A percentile compares a stretch with the other conserved stretches of the same genome.
These are phyloP conservation scores for Lentinula lateritia DNA, from an alignment of 768 basidiomycete genomes.

Conservation along the genomic window DNA sequence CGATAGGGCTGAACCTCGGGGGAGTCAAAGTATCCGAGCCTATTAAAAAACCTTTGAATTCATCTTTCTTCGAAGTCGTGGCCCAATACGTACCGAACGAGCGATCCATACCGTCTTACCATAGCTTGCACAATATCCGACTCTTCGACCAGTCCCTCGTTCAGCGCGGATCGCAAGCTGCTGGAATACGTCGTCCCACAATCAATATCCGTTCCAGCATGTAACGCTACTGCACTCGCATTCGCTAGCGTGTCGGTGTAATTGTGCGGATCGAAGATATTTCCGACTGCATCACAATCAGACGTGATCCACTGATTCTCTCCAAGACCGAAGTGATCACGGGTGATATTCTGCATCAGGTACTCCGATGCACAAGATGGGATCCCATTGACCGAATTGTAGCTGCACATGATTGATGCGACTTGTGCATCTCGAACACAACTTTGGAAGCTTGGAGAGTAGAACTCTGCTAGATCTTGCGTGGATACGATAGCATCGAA, in stretches of 20 bases:
- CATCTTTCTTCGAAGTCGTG: not conserved
- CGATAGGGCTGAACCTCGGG: constrained; percentile 44
- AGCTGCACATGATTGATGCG: constrained; percentile 58
- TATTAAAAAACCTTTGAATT: constrained; percentile 13
- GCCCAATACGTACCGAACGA: constrained; percentile 37
- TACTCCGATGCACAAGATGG: constrained; percentile 51
- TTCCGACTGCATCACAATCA: constrained; percentile 50
- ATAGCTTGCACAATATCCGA: constrained; percentile 38
- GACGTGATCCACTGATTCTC: constrained; percentile 50
- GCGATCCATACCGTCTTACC: constrained; percentile 44
- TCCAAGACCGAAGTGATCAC: constrained; percentile 47
- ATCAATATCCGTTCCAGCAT: constrained; percentile 51
- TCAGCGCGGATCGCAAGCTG: constrained; percentile 42
- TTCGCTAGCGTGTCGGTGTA: constrained; percentile 38
- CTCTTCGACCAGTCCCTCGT: constrained; percentile 40
- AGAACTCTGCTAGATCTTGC: constrained; percentile 48
- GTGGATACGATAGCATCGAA: constrained; percentile 50
- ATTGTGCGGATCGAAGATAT: constrained; percentile 47
- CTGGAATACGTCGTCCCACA: constrained; percentile 44
- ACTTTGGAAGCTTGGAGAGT: constrained; percentile 49
- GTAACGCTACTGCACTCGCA: constrained; percentile 44
- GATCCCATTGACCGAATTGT: constrained; percentile 57
- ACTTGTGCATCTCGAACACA: constrained; percentile 60
- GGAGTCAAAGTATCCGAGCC: constrained; percentile 55
- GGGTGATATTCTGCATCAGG: constrained; percentile 44